Conservation (phyloP, 331 rosid species). For the Malus hybrid region DNA sequence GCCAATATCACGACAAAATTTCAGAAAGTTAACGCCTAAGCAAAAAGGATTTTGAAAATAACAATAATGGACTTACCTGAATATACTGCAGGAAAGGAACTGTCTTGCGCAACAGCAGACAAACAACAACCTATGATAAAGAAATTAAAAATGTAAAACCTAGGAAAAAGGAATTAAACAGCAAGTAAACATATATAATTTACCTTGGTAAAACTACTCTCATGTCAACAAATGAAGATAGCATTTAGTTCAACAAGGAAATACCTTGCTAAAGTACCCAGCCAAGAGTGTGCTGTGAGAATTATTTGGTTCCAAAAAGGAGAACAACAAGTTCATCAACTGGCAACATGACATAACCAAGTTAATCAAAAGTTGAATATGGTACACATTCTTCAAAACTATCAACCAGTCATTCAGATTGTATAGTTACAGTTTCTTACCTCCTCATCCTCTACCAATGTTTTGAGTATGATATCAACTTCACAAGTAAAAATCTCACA, state of each 20-base stretch:
- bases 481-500: slow-evolving; percentile 98
- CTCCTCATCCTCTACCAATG: slow-evolving; percentile 91
- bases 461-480: slow-evolving; percentile 87
- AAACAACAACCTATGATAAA: slow-evolving; percentile 80
- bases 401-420: slow-evolving; percentile 2
- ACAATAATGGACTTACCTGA: slow-evolving; percentile 57
- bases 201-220: neutral
- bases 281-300: slow-evolving; percentile 82
- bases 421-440: slow-evolving; percentile 34
- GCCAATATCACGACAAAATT: neutral
- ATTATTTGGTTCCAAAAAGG: slow-evolving; percentile 77
- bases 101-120: slow-evolving; percentile 93
- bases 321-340: slow-evolving; percentile 86
- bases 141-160: slow-evolving; percentile 21
- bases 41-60: neutral
- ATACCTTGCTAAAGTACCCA: slow-evolving; percentile 98
- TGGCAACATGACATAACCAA: slow-evolving; percentile 36
- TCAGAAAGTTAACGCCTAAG: neutral
- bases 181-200: neutral
- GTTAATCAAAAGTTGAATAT: slow-evolving; percentile 22
- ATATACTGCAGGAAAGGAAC: slow-evolving; percentile 81
- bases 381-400: neutral
- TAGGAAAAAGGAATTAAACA: neutral
- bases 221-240: neutral
- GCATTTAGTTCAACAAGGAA: slow-evolving; percentile 16